A percentile compares a stretch with the other conserved stretches of the same genome.
Conservation (phyloP, 148 eudicot species). For the Vaccinium vitisidaea region DNA sequence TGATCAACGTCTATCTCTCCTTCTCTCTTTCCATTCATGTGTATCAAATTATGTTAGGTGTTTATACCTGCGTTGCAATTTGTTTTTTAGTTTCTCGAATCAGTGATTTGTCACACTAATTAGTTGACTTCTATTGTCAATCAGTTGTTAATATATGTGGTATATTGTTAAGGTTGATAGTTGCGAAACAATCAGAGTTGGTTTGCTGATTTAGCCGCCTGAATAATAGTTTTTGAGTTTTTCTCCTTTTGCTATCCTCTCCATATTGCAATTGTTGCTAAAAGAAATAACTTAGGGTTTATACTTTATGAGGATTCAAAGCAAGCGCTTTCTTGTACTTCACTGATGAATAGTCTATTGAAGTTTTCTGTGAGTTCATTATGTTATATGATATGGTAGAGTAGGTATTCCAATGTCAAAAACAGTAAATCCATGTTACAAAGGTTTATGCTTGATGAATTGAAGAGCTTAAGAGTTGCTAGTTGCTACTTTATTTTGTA, state of each 20-base stretch:
- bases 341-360: not conserved
- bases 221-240: not conserved
- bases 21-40: not conserved
- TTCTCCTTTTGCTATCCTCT: not conserved
- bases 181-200: not conserved
- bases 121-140: constrained; percentile 7
- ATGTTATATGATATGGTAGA: not conserved
- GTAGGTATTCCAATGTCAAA: not conserved
- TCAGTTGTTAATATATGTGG: not conserved
- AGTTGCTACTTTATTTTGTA: not conserved
- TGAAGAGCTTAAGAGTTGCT: not conserved
- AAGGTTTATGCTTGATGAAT: not conserved
- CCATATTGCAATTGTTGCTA: not conserved
- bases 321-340: not conserved
- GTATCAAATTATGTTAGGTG: not conserved
- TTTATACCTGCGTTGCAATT: not conserved
- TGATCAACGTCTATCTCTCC: not conserved
- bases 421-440: not conserved
- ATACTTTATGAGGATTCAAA: not conserved
- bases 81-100: not conserved
- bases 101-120: not conserved
- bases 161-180: not conserved
- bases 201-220: not conserved
- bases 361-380: not conserved
- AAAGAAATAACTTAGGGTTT: not conserved